These are phyloP conservation scores for Cercospora sesami DNA, from an alignment of 2,329 filamentous ascomycete genomes.

Conservation along the genomic window DNA sequence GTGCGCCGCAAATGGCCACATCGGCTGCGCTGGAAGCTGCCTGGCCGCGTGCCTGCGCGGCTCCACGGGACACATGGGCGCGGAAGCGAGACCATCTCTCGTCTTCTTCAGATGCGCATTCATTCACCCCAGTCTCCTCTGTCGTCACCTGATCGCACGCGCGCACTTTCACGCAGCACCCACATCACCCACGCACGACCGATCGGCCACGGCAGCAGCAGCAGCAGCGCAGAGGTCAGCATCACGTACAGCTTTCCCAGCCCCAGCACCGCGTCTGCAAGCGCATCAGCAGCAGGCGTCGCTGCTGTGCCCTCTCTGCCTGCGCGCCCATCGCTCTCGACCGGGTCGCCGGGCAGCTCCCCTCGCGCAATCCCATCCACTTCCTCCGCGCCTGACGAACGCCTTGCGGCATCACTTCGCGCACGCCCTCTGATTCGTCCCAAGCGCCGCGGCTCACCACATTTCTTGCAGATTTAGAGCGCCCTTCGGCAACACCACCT, in stretches of 20 bases:
- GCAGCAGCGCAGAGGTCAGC: background rate
- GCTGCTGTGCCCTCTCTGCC: background rate
- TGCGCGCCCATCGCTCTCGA: background rate
- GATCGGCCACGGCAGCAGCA: background rate
- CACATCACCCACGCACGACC: background rate
- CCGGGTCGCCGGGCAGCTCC: slow-evolving; percentile 13
- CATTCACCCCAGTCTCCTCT: background rate
- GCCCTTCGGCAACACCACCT: slow-evolving; percentile 19
- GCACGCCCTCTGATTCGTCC: slow-evolving; percentile 17
- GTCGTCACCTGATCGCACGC: slow-evolving; percentile 7
- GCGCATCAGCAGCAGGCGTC: background rate
- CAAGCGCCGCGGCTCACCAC: slow-evolving; percentile 24
- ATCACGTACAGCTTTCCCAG: slow-evolving; percentile 3
- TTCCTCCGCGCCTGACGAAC: slow-evolving; percentile 10
- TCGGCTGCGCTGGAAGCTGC: background rate
- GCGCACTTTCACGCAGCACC: background rate
- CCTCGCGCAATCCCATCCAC: slow-evolving; percentile 13
- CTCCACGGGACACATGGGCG: background rate
- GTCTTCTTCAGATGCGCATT: background rate
- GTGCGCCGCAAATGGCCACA: background rate
- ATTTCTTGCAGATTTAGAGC: slow-evolving; percentile 27
- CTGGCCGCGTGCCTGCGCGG: background rate
- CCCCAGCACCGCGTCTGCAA: background rate
- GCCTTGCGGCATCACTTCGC: slow-evolving; percentile 22
- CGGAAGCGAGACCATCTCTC: background rate